Conservation (phyloP, 495 filamentous ascomycete species). For the Daldinia vernicosa region DNA sequence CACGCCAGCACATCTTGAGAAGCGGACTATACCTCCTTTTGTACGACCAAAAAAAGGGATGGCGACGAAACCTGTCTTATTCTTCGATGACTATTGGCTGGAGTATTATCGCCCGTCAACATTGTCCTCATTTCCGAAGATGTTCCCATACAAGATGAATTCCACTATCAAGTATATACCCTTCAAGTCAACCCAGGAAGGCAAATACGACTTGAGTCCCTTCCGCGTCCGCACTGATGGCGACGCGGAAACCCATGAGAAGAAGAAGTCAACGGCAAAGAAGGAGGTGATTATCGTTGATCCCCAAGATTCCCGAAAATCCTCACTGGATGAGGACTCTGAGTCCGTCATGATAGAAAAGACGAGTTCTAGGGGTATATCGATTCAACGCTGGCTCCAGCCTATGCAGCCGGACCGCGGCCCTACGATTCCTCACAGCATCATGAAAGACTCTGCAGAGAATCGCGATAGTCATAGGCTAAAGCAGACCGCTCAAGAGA, state of each 20-base stretch:
- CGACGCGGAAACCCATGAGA: constrained; percentile 59
- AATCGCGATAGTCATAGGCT: constrained; percentile 40
- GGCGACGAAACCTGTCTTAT: constrained; percentile 66
- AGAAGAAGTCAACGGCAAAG: constrained; percentile 54
- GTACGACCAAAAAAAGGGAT: constrained; percentile 53
- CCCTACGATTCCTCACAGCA: constrained; percentile 51
- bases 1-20: constrained; percentile 76
- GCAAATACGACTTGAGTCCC: constrained; percentile 81
- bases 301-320: constrained; percentile 55
- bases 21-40: constrained; percentile 62
- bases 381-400: constrained; percentile 64
- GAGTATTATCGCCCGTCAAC: constrained; percentile 93
- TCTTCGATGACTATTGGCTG: constrained; percentile 96
- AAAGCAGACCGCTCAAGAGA: constrained; percentile 62
- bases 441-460: constrained; percentile 56
- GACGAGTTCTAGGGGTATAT: constrained; percentile 49
- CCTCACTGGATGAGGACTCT: constrained; percentile 48
- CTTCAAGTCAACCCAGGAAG: constrained; percentile 72
- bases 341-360: constrained; percentile 51
- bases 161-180: constrained; percentile 83
- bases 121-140: constrained; percentile 84
- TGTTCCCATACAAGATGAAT: constrained; percentile 91
- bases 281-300: constrained; percentile 71
- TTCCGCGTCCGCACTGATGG: constrained; percentile 75
- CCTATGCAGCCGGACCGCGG: constrained; percentile 51